Base-by-base conservation (phyloP, 345 rosid genomes). In the Rubroshorea leprosula region DNA sequence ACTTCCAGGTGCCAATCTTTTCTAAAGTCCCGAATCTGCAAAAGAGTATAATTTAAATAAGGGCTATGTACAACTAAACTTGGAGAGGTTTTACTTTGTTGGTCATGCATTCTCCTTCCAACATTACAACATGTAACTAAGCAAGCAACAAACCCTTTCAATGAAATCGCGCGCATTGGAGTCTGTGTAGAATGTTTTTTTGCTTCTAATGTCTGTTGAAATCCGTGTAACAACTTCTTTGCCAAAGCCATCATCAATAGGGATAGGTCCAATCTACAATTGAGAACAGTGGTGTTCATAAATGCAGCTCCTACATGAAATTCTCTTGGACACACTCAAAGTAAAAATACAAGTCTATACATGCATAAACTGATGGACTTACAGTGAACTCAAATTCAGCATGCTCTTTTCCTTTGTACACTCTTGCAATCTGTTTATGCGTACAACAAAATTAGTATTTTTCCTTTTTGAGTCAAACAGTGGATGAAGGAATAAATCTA, bases 361-460 rank as follows among this genome's bases (percentile, higher is more conserved):
- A 39, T n/a, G 21, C 48, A 18, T 41, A 38, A 5, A 52, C 3
- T 20, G 23, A 50, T 23, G 18, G 27, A 38, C 95, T 77, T 69
- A 92, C 98, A 61, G 68, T 81, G 81, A 86, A 92, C 79, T 89
- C 98, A 67, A 89, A 74, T 72, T 92, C 98, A 51, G 78, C 89
- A 80, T 92, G 78, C 53, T 86, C 85, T 72, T 86, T 89, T 60
- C 78, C 90, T 74, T 79, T 89, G 86, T 92, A 92, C 51, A 84
- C 83, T 71, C 98, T 81, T 43, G 93, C 80, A 61, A 78, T 66
- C 95, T 89, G 79, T 51, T 57, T 39, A 49, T 21, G 23, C 22
- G 63, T 57, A 22, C 23, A 51, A 12, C 39, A 39, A 61, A 12
- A 18, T 2, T 25, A 10, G 26, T 12, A n/a, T n/a, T n/a, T n/a